Evolutionary conservation across 2,329 filamentous ascomycete genomes (phyloP).

Genomic region (Fusarium sp.): DNA sequence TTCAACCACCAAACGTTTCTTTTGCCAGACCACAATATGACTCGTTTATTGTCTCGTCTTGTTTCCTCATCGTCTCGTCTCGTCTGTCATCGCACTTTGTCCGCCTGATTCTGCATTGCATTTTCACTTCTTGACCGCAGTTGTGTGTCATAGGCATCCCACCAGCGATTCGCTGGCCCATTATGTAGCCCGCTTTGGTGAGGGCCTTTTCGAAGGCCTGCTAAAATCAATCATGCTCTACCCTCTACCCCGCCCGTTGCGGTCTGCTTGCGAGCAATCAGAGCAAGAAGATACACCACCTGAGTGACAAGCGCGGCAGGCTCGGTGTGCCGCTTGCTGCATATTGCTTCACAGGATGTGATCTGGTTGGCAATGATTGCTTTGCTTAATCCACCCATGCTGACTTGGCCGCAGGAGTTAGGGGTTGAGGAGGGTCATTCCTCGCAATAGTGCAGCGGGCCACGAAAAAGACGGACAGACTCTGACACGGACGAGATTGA

Average conservation of each 20-base stretch:
- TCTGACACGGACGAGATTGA: constrained; percentile 18
- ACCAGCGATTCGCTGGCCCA: constrained; percentile 44
- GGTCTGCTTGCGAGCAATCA: constrained; percentile 45
- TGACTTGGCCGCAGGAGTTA: constrained; percentile 46
- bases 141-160: constrained; percentile 34
- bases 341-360: constrained; percentile 41
- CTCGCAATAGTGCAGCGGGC: constrained; percentile 36
- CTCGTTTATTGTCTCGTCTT: constrained; percentile 4
- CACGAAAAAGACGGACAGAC: constrained; percentile 27
- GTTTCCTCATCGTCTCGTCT: constrained; percentile 29
- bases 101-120: constrained; percentile 22
- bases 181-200: constrained; percentile 34
- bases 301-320: constrained; percentile 40
- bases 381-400: constrained; percentile 46
- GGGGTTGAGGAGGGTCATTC: constrained; percentile 37
- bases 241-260: constrained; percentile 37
- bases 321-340: constrained; percentile 50
- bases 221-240: constrained; percentile 33
- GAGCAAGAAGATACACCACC: constrained; percentile 24
- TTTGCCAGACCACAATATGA: constrained; percentile 13
- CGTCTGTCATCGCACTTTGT: constrained; percentile 22
- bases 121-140: constrained; percentile 31
- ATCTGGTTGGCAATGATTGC: constrained; percentile 46
- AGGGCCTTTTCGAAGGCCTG: constrained; percentile 24
- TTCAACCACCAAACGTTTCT: constrained; percentile 16